Evolutionary conservation across 176 grass and related monocot genomes (phyloP), one percentile per base, ranked within the genome.

Genomic region (Ensete glaucum): DNA sequence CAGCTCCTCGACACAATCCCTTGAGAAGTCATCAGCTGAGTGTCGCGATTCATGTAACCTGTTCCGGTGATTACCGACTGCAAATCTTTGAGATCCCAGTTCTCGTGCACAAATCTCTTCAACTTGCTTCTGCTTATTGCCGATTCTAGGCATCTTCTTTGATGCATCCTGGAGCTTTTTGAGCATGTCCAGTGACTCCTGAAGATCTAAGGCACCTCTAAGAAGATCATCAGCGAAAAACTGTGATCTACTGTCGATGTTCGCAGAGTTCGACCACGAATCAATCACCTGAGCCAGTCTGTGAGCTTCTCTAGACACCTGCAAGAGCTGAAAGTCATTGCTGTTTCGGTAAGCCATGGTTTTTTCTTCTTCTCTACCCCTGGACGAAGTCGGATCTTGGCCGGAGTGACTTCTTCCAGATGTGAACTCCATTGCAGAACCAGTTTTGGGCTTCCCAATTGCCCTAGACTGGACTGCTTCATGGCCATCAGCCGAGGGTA

Each of bases 141-240:
- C 82, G 55, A 83, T 58, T 48, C 72, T 49, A 1, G 77, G 50
- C 64, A 80, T 67, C 25, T 79, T 84, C 54, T 24, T 83, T n/a
- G 90, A 84, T 11, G 55, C 53, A 0, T 74, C 75, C 74, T 92
- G 89, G 23, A 90, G 90, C 58, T 66, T 90, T 67, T 90, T 81
- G 6, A 97, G 85, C 87, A 92, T 97, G 51, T 73, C 53, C 75
- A 97, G 57, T 6, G 93, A 97, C 72, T 84, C 90, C 76, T 87
- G 85, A 53, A 97, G 93, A 73, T 90, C 90, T 77, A 97, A 71
- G 24, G 90, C 83, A 0, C 85, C 85, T 85, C 81, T 85, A 4
- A 92, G 76, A 79, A 97, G 87, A 81, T 89, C 84, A 70, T 97
- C 85, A 0, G 87, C 81, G 0, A 88, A 90, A 90, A 86, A 77